Conservation (phyloP, 306 rosid species). For the Cotoneaster glaucophyllus region DNA sequence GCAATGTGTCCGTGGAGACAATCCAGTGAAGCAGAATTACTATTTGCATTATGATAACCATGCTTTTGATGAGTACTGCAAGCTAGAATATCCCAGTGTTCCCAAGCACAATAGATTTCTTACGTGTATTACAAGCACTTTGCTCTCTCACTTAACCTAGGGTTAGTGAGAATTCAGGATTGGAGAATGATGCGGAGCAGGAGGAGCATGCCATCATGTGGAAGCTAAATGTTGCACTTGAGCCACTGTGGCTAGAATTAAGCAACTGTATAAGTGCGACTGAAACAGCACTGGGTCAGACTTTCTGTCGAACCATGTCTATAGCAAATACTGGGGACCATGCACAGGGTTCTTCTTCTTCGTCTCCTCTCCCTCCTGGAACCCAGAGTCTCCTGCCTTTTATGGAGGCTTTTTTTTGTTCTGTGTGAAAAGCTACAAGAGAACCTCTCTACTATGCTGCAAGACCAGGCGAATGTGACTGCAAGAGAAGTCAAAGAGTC, state of each 20-base stretch:
- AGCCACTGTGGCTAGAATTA: slow-evolving; percentile 92
- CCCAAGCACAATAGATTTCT: not conserved
- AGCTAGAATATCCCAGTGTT: not conserved
- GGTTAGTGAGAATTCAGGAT: slow-evolving; percentile 36
- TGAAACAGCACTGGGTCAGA: slow-evolving; percentile 80
- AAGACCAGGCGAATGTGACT: slow-evolving; percentile 60
- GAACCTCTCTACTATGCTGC: slow-evolving; percentile 53
- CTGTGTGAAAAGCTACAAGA: slow-evolving; percentile 92
- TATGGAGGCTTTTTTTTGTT: slow-evolving; percentile 95
- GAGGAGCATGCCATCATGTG: slow-evolving; percentile 79
- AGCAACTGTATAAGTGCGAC: slow-evolving; percentile 92
- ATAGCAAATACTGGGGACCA: slow-evolving; percentile 61
- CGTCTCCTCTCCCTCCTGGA: slow-evolving; percentile 97
- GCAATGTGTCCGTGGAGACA: not conserved
- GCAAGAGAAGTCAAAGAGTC: slow-evolving; percentile 95
- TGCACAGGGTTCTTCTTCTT: slow-evolving; percentile 70
- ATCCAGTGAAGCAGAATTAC: not conserved
- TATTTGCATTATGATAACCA: not conserved
- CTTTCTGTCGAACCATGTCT: slow-evolving; percentile 42
- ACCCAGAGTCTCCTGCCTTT: slow-evolving; percentile 92
- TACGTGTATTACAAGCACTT: slow-evolving; percentile 85
- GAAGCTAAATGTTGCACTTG: slow-evolving; percentile 80
- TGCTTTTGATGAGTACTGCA: not conserved
- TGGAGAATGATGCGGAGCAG: slow-evolving; percentile 48
- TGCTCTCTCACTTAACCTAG: slow-evolving; percentile 59